Evolutionary conservation across 2,329 filamentous ascomycete species (phyloP), one percentile per base, ranked within the genome.

Genomic region (Colletotrichum zoysiae): DNA sequence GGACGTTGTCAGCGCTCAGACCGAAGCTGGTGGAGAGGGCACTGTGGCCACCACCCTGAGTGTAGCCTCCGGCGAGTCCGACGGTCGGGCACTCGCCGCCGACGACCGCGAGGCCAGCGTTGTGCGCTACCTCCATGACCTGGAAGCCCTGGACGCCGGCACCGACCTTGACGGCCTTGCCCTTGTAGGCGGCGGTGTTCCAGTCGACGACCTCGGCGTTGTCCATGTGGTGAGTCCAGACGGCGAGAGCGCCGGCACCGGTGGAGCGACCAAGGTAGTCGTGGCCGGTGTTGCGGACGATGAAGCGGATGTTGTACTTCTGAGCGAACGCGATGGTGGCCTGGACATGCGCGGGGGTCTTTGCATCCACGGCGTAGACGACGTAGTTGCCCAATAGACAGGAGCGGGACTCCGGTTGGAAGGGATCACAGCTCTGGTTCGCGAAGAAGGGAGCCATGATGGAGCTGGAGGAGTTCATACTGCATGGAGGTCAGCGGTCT

Each of bases 41-140:
- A 0, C 84, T 85, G 76, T 90, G 88, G 0, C 90, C 90, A 12
- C 88, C 90, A 5, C 88, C 89, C 76, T 89, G 87, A 2, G 82
- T 85, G 74, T 87, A 92, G 0, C 89, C 89, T n/a, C 90, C 90
- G 0, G 86, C 85, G 7, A 89, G 74, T 2, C 89, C 89, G 5
- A 91, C 88, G 0, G 85, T 87, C 0, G 84, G 79, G 73, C 84
- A 87, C 53, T 64, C 86, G 7, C 89, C 89, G n/a, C 85, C 86
- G 7, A 73, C 71, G 14, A 73, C 38, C 12, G 56, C 68, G 16
- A 73, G 64, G 8, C 71, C 68, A 0, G 69, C 64, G 20, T 40
- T 38, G 46, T 71, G 71, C 0, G 71, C 69, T 30, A 40, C 64
- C 44, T 71, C 64, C 58, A 73, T 62, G 8, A 82, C 82, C 46